These are phyloP conservation scores for Ceratocystis albifundus DNA, from an alignment of 2,329 filamentous ascomycete species.

Conservation along the genomic window DNA sequence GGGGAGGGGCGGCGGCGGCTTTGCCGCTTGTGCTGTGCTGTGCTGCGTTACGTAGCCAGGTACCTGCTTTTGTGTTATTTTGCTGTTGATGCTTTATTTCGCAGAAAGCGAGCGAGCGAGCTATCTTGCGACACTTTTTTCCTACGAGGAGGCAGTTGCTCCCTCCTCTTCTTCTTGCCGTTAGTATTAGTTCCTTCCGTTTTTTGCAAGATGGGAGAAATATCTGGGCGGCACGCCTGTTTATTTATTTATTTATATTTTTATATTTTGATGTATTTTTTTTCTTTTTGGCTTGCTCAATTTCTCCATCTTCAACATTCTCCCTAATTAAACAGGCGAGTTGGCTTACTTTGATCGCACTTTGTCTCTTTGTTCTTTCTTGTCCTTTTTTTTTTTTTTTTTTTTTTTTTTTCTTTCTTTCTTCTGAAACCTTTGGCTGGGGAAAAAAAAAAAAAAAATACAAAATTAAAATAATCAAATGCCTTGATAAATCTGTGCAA, in stretches of 20 bases:
- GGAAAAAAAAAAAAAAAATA: too few relatives aligned
- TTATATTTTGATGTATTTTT: too few relatives aligned
- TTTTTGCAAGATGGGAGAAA: not conserved
- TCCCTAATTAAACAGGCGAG: not conserved
- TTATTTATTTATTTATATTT: too few relatives aligned
- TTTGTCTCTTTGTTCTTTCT: not conserved
- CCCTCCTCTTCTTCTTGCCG: too few relatives aligned
- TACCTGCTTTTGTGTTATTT: constrained; percentile 8
- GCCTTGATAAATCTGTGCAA: not conserved
- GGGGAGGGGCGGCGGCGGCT: too few relatives aligned
- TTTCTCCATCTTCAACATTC: constrained; percentile 10
- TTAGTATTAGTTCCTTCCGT: not conserved
- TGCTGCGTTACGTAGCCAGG: not conserved
- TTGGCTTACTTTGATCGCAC: not conserved
- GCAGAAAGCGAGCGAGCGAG: not conserved
- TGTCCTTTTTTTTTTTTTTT: not conserved
- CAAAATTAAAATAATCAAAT: not conserved
- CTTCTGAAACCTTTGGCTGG: not conserved
- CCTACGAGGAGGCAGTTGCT: not conserved
- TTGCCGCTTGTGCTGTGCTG: not conserved
- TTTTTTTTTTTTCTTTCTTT: not conserved
- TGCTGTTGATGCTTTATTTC: not conserved
- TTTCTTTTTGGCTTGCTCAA: not conserved
- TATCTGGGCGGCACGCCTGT: not conserved
- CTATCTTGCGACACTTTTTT: not conserved